phyloP scores from a whole-genome alignment of 2,329 filamentous ascomycete genomes.

The Pseudonectria buxi region DNA sequence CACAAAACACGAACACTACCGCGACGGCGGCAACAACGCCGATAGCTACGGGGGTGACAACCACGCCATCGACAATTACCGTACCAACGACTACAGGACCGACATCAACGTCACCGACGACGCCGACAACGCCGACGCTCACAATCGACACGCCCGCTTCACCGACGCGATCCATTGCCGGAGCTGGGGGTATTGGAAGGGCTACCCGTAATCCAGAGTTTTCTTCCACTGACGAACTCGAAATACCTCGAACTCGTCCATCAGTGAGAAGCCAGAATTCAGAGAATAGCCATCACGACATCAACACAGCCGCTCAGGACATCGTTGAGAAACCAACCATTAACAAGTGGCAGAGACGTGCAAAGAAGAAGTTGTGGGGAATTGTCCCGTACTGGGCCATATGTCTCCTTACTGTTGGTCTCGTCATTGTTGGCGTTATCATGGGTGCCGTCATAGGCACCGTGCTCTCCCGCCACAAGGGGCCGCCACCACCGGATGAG shows the following conservation, averaged over 20 bases:
- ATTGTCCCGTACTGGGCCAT: conserved; percentile 58
- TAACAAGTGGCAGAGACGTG: conserved; percentile 46
- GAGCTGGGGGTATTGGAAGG: conserved; percentile 55
- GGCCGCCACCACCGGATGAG: neutral
- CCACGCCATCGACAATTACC: conserved; percentile 2
- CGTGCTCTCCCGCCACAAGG: conserved; percentile 25
- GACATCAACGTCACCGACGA: conserved; percentile 11
- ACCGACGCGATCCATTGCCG: conserved; percentile 33
- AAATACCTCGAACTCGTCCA: conserved; percentile 42
- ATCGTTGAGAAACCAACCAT: conserved; percentile 42
- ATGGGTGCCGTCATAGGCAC: conserved; percentile 52
- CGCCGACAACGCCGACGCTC: neutral
- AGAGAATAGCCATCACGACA: conserved; percentile 45
- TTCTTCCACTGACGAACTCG: conserved; percentile 47
- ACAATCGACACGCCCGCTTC: conserved; percentile 4
- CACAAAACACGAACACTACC: neutral
- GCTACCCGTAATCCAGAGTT: conserved; percentile 58
- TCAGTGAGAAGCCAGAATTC: conserved; percentile 44
- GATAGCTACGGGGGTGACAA: conserved; percentile 3
- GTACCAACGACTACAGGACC: conserved; percentile 5
- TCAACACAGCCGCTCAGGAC: conserved; percentile 43
- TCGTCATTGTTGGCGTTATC: conserved; percentile 48
- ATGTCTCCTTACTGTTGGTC: conserved; percentile 38
- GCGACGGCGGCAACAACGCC: conserved; percentile 1
- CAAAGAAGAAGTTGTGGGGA: conserved; percentile 49